Base-by-base conservation (phyloP, 495 filamentous ascomycete species). In the Bombardia bombarda region DNA sequence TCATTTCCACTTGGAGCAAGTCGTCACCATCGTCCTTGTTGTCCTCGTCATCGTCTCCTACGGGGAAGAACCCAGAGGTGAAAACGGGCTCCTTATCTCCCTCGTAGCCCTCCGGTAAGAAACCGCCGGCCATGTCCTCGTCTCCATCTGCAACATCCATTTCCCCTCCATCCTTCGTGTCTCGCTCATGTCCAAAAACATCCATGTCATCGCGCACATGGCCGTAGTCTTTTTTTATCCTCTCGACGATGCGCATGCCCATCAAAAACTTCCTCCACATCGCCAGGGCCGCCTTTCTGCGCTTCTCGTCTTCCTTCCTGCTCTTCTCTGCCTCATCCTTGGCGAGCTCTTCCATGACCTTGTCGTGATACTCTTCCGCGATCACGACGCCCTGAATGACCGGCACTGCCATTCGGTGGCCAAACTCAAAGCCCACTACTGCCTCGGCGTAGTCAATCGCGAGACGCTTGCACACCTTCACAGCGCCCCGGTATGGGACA, bases 361-460 rank as follows among this genome's bases (percentile, higher is more conserved):
- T 48, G 6, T 80, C 79, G 50, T 84, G 78, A 51, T 94, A 73
- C 58, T 90, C 90, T 38, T 73, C 73, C 0, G 92, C 89, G 2
- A 95, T 71, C 0, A 99, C 87, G 0, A 97, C 87, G 0, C 93
- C 92, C 37, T 87, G 80, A 32, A 97, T 80, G 2, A 94, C 80
- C 8, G 92, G 92, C 14, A 96, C 86, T 7, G 92, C 93, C 74
- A 90, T 85, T 49, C 89, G 82, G 35, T 86, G 82, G 8, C 87
- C 86, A 63, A 99, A 99, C 60, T 99, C 92, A 63, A 99, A 99
- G 3, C 88, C 93, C 3, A 84, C 90, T 8, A 95, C 90, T 16
- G 93, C 92, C 55, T 99, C 92, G 1, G 93, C 93, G 58, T 82
- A 93, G 51, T 94, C 86, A 30, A 99, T 82, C 13, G 77, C 80